A percentile compares a stretch with the other conserved stretches of the same genome.
Evolutionary conservation across 495 filamentous ascomycete genomes (phyloP).

Genomic region (Trichocladium antarcticum): DNA sequence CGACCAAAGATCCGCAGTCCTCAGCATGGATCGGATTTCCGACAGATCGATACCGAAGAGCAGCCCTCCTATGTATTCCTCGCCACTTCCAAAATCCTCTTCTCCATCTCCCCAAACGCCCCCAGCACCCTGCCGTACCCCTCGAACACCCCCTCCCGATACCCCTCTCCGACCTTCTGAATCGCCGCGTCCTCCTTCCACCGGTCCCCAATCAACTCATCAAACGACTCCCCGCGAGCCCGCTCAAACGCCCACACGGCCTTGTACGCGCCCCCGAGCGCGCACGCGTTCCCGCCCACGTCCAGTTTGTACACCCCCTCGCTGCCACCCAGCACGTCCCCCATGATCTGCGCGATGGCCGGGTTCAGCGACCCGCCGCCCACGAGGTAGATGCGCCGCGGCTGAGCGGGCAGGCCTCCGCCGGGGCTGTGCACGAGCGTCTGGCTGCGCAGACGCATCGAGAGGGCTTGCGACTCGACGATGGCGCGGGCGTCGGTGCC

Average conservation of each 20-base stretch:
- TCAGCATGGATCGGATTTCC: too few relatives aligned
- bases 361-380: constrained; percentile 82
- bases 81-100: constrained; percentile 46
- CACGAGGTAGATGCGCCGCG: constrained; percentile 82
- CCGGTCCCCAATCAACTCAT: constrained; percentile 65
- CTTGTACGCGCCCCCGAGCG: constrained; percentile 91
- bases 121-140: constrained; percentile 63
- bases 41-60: too few relatives aligned
- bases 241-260: constrained; percentile 84
- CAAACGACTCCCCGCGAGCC: constrained; percentile 60
- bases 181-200: constrained; percentile 82
- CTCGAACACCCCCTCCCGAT: constrained; percentile 59
- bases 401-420: constrained; percentile 59
- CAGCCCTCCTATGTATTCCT: constrained; percentile 32
- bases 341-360: constrained; percentile 69
- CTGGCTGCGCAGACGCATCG: constrained; percentile 70
- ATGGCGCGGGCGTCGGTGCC: constrained; percentile 72
- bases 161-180: constrained; percentile 71
- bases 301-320: constrained; percentile 90
- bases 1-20: too few relatives aligned
- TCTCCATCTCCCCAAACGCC: constrained; percentile 74
- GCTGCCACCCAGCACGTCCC: constrained; percentile 73
- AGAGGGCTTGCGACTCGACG: constrained; percentile 87
- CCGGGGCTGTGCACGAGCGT: constrained; percentile 54
- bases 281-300: constrained; percentile 93